A percentile compares a stretch with the other conserved stretches of the same genome.
Evolutionary conservation across 441 rosid species (phyloP).

Genomic region (Syzygium syzygioides): DNA sequence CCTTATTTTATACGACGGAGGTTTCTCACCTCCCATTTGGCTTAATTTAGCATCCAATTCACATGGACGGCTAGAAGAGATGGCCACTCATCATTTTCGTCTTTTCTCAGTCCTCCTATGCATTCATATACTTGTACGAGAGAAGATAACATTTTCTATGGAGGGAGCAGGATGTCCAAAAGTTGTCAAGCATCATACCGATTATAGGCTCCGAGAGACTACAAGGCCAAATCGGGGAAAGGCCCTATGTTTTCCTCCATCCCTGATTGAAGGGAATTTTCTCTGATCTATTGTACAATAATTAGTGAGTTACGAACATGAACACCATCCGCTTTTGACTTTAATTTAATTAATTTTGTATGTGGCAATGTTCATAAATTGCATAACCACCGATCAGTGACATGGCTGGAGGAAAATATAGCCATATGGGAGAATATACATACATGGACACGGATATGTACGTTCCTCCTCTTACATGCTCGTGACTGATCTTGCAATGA

Average conservation of each 20-base stretch:
- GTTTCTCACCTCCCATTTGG: background rate
- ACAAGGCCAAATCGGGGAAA: background rate
- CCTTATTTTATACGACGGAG: background rate
- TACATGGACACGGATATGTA: background rate
- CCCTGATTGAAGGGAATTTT: background rate
- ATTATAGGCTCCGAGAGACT: background rate
- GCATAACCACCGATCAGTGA: background rate
- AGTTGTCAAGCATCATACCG: background rate
- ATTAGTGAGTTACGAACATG: background rate
- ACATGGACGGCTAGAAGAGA: background rate
- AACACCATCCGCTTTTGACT: background rate
- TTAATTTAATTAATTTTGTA: background rate
- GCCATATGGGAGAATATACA: background rate
- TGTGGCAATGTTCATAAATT: background rate
- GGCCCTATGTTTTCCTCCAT: background rate
- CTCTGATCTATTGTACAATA: background rate
- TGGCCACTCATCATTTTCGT: background rate
- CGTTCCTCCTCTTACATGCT: background rate
- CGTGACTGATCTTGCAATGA: background rate
- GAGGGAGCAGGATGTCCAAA: background rate
- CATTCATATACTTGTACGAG: background rate
- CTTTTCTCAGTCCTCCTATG: background rate
- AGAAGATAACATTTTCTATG: background rate
- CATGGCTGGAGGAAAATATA: background rate
- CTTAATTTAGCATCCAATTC: background rate